phyloP scores from a whole-genome alignment of 108 stramenopile genomes.

The Stephanodiscus triporus region DNA sequence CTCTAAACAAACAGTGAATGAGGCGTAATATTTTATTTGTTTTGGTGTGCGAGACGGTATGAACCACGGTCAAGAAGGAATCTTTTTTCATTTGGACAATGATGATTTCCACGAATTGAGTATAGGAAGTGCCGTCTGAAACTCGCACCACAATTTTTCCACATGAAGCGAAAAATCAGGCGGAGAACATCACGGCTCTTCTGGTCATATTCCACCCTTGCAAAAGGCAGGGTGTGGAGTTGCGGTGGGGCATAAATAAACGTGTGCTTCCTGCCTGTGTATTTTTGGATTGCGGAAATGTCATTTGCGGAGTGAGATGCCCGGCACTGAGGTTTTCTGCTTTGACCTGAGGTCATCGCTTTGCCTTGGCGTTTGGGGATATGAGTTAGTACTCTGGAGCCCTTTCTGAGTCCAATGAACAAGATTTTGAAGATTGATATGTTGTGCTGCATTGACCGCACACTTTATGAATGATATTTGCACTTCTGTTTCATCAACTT shows the following conservation, averaged over 20 bases:
- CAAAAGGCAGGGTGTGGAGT: conserved; percentile 27
- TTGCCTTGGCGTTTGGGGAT: conserved; percentile 15
- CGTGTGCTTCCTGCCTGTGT: conserved; percentile 18
- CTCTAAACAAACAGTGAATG: conserved; percentile 43
- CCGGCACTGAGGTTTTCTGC: not conserved
- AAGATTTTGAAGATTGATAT: conserved; percentile 6
- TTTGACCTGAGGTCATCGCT: conserved; percentile 18
- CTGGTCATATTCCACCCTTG: conserved; percentile 13
- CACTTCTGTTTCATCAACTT: not conserved
- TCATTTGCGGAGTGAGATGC: conserved; percentile 31
- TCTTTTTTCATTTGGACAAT: conserved; percentile 26
- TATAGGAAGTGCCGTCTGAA: conserved; percentile 59
- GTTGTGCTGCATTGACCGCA: not conserved
- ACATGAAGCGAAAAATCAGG: not conserved
- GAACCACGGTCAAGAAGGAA: not conserved
- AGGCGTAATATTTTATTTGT: conserved; percentile 19
- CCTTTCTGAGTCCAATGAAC: conserved; percentile 25
- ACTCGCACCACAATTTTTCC: conserved; percentile 24
- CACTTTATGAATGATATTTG: not conserved
- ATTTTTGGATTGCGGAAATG: conserved; percentile 1
- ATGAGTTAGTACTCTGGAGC: conserved; percentile 26
- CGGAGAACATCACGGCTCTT: not conserved
- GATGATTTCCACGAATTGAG: conserved; percentile 52
- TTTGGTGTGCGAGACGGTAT: not conserved
- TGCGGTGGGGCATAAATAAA: conserved; percentile 20